phyloP scores from a whole-genome alignment of 768 basidiomycete genomes.

The Lyophyllum semitale region DNA sequence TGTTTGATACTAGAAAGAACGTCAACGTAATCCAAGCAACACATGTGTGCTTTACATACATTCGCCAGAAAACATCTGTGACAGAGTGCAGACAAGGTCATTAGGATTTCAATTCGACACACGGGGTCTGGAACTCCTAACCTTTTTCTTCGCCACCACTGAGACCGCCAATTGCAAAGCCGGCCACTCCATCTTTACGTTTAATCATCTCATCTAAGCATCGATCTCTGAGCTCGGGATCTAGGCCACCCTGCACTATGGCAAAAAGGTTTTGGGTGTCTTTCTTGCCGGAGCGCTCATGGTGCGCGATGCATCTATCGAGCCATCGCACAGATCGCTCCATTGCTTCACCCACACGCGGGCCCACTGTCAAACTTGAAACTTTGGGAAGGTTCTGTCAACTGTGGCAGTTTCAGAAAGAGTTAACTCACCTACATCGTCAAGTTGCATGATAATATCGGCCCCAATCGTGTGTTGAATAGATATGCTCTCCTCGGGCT shows the following conservation, averaged over 20 bases:
- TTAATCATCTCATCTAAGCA: conserved; percentile 84
- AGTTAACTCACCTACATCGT: conserved; percentile 75
- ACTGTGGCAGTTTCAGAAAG: not conserved
- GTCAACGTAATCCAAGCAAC: not conserved
- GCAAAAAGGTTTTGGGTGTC: conserved; percentile 84
- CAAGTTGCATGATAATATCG: conserved; percentile 94
- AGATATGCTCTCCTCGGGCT: conserved; percentile 91
- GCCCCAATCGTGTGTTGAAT: conserved; percentile 91
- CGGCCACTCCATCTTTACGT: conserved; percentile 75
- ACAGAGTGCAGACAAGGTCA: not conserved
- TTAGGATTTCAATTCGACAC: not conserved
- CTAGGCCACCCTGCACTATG: conserved; percentile 88
- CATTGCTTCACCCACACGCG: conserved; percentile 87
- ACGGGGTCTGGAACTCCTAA: conserved; percentile 24
- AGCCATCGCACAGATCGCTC: conserved; percentile 87
- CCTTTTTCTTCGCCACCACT: conserved; percentile 94
- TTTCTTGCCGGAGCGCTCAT: conserved; percentile 66
- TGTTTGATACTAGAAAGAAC: conserved; percentile 64
- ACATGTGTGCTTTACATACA: conserved; percentile 48
- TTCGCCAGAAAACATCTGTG: conserved; percentile 80
- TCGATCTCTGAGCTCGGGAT: conserved; percentile 65
- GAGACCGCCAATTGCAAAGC: conserved; percentile 88
- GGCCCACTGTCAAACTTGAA: conserved; percentile 76
- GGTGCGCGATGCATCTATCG: conserved; percentile 81
- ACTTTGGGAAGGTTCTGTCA: conserved; percentile 41